Conservation (phyloP, 805 yeast species). For the Kazachstania bromeliacearum region DNA sequence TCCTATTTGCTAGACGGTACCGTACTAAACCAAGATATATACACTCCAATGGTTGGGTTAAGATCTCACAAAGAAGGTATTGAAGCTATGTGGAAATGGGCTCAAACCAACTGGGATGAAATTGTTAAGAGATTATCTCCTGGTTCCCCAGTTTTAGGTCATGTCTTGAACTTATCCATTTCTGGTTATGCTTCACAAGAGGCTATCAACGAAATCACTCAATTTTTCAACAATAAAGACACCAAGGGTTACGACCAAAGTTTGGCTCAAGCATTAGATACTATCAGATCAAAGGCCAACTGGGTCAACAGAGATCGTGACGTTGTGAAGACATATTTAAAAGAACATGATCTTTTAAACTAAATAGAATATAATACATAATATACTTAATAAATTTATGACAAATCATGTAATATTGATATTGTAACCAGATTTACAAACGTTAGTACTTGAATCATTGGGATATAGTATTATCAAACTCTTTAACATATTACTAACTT, state of each 20-base stretch:
- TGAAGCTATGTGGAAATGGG: slow-evolving; percentile 66
- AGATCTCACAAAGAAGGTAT: slow-evolving; percentile 55
- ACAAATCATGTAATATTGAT: too few species aligned
- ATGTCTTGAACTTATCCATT: slow-evolving; percentile 55
- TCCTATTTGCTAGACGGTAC: slow-evolving; percentile 49
- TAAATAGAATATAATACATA: too few species aligned
- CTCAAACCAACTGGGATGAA: slow-evolving; percentile 61
- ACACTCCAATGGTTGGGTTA: slow-evolving; percentile 69
- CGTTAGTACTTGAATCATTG: too few species aligned
- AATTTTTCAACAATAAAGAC: slow-evolving; percentile 43
- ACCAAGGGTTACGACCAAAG: slow-evolving; percentile 58
- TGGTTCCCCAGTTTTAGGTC: slow-evolving; percentile 67
- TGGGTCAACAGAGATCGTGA: slow-evolving; percentile 52
- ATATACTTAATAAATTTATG: too few species aligned
- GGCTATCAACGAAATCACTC: slow-evolving; percentile 41
- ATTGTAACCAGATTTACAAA: too few species aligned
- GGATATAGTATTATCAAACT: too few species aligned
- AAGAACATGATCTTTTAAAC: slow-evolving; percentile 11
- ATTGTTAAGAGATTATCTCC: slow-evolving; percentile 66
- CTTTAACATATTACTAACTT: too few species aligned
- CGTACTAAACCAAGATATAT: slow-evolving; percentile 61
- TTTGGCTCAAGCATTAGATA: slow-evolving; percentile 57
- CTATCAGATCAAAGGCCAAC: slow-evolving; percentile 43
- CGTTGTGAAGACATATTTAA: slow-evolving; percentile 42
- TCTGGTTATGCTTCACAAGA: slow-evolving; percentile 50